These are phyloP conservation scores for Thalassiosira hispida DNA, from an alignment of 352 stramenopile genomes.

Conservation along the genomic window DNA sequence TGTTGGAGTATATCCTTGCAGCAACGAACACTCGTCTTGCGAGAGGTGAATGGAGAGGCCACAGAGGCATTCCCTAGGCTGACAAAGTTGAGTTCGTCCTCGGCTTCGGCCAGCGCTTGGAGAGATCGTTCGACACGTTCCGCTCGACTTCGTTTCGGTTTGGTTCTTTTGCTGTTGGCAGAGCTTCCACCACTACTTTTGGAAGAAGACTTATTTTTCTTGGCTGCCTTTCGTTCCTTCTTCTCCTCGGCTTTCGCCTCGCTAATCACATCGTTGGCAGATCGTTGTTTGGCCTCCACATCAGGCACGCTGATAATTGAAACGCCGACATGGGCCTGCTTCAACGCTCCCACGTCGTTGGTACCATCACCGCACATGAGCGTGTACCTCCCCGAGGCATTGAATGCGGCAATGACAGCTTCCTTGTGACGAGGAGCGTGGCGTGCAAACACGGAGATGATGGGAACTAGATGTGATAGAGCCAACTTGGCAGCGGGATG, in stretches of 20 bases:
- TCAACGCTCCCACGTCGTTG: constrained; percentile 93
- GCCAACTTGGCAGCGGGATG: constrained; percentile 53
- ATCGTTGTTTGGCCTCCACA: constrained; percentile 84
- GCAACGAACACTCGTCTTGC: constrained; percentile 88
- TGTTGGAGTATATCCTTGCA: constrained; percentile 97
- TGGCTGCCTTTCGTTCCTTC: constrained; percentile 41
- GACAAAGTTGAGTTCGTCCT: constrained; percentile 74
- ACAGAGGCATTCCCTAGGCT: constrained; percentile 97
- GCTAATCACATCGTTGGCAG: constrained; percentile 54
- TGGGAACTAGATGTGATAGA: constrained; percentile 65
- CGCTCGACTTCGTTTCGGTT: constrained; percentile 33
- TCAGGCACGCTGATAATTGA: constrained; percentile 92
- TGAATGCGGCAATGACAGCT: constrained; percentile 93
- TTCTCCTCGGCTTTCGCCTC: constrained; percentile 56
- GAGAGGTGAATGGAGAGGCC: constrained; percentile 98
- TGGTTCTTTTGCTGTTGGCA: neutral
- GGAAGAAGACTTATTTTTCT: constrained; percentile 19
- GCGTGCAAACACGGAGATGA: constrained; percentile 90
- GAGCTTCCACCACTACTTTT: constrained; percentile 16
- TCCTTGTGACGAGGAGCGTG: constrained; percentile 97
- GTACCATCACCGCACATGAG: constrained; percentile 98
- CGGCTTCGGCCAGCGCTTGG: constrained; percentile 79
- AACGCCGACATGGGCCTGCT: constrained; percentile 92
- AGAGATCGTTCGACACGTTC: constrained; percentile 85
- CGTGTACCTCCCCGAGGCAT: constrained; percentile 90